These are phyloP conservation scores for Cenchrus purpureus DNA, from an alignment of 176 grass and related monocot species.

Conservation along the genomic window DNA sequence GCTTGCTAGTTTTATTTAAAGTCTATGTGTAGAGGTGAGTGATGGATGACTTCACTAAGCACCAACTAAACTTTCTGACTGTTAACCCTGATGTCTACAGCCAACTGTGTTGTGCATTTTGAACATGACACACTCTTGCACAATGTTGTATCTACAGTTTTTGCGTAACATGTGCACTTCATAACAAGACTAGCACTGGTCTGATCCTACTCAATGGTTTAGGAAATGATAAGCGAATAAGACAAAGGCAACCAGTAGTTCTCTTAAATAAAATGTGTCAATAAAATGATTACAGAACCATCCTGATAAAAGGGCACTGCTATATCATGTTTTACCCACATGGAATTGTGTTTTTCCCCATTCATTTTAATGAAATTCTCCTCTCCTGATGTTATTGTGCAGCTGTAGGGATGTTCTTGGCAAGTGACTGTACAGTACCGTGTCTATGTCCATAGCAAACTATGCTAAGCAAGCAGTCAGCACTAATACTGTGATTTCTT, in stretches of 20 bases:
- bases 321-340: slow-evolving; percentile 13
- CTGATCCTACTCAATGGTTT: background rate
- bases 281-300: background rate
- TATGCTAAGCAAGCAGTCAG: slow-evolving; percentile 30
- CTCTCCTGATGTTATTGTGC: slow-evolving; percentile 32
- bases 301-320: background rate
- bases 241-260: background rate
- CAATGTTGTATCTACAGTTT: slow-evolving; percentile 11
- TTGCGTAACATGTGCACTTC: background rate
- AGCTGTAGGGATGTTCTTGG: slow-evolving; percentile 47
- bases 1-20: slow-evolving; percentile 95
- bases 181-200: background rate
- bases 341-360: background rate
- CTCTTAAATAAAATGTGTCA: background rate
- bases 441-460: slow-evolving; percentile 39
- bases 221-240: slow-evolving; percentile 13
- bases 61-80: background rate
- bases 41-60: background rate
- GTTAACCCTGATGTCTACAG: slow-evolving; percentile 1
- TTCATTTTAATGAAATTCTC: background rate
- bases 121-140: background rate
- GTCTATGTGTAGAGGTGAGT: slow-evolving; percentile 44
- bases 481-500: slow-evolving; percentile 25
- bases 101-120: slow-evolving; percentile 16
- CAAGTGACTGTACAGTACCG: slow-evolving; percentile 43